phyloP scores from a whole-genome alignment of 495 filamentous ascomycete genomes.

The Pyronema omphalodes region DNA sequence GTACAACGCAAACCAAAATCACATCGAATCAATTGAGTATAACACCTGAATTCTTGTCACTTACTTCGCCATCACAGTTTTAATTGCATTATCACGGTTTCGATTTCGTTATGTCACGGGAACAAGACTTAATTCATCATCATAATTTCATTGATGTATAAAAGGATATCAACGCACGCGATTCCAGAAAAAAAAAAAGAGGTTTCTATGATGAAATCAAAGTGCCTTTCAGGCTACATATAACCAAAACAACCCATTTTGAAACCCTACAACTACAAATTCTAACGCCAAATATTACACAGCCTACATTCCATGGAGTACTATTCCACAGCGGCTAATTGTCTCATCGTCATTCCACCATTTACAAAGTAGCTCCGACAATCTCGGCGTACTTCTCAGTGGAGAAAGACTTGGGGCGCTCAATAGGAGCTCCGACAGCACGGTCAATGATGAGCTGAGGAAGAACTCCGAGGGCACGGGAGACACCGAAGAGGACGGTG shows the following conservation, averaged over 20 bases:
- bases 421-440: slow-evolving; percentile 86
- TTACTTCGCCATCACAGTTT: not conserved
- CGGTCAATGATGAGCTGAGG: slow-evolving; percentile 95
- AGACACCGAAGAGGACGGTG: slow-evolving; percentile 91
- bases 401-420: slow-evolving; percentile 32
- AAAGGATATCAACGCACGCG: not conserved
- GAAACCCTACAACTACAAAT: not conserved
- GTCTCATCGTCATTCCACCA: not conserved
- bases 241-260: not conserved
- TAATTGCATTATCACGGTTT: not conserved
- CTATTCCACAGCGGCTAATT: not conserved
- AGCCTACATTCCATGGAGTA: not conserved
- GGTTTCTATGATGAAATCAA: not conserved
- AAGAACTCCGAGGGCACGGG: slow-evolving; percentile 72
- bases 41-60: not conserved
- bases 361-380: slow-evolving; percentile 75
- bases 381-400: slow-evolving; percentile 87
- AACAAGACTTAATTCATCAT: not conserved
- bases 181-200: not conserved
- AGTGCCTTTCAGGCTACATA: not conserved
- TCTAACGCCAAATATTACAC: slow-evolving; percentile 1
- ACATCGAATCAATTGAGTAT: too few species aligned
- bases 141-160: not conserved
- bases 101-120: not conserved
- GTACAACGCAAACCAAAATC: not conserved